Evolutionary conservation across 345 rosid species (phyloP), one percentile per base, ranked within the genome.

Genomic region (Orychophragmus violaceus): DNA sequence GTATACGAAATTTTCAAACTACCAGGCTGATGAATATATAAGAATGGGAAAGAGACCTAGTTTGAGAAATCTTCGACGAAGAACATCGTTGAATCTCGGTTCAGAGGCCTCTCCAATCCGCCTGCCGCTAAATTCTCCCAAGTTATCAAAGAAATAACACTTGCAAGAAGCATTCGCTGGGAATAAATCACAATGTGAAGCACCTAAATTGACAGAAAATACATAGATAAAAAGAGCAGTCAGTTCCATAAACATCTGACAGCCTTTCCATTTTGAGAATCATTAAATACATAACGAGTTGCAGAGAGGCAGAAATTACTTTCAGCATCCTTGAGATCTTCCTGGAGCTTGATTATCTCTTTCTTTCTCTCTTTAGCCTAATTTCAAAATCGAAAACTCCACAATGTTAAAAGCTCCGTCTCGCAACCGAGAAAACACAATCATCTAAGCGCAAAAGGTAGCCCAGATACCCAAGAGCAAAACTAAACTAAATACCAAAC

Each of bases 331-430:
- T 79, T 83, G 71, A 91, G 90, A 76, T 88, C 85, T 65, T 87
- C 93, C 74, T 80, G 79, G 37, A 88, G 88, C 12, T 81, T 84
- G 72, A 81, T 45, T 25, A 94, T 73, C 79, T 87, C 95, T 64
- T 76, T 84, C 75, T 91, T 91, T 69, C 93, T 82, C 74, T 91
- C 88, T 79, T 80, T 83, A 3, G 96, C 97, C 97, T 94, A 66
- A 58, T 68, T 71, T 48, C 37, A 59, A 22, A 54, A 53, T 25
- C 7, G 18, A 23, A 39, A 62, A 3, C 0, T 8, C 50, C 1
- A 69, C 14, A 2, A 22, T 52, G 37, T 70, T 41, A 61, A 12
- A 77, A 3, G 4, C 44, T 36, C 52, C 18, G 67, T 55, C 60
- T 68, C 57, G 14, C 44, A 50, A 6, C 39, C 13, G 27, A 49